Conservation (phyloP, 2,329 filamentous ascomycete species). For the Colletotrichum zoysiae region DNA sequence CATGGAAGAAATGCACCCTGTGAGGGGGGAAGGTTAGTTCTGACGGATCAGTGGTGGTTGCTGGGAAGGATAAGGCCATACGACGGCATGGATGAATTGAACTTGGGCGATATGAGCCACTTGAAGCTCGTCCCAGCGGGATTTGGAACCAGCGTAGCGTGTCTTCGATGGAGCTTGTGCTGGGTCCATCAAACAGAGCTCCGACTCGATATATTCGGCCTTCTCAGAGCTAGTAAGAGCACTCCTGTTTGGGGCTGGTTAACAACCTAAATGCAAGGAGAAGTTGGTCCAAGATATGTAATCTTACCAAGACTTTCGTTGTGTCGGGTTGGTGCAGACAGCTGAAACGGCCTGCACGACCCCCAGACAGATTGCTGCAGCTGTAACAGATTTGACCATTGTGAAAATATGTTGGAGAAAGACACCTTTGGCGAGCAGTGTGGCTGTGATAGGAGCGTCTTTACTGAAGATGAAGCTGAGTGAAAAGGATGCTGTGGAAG, state of each 20-base stretch:
- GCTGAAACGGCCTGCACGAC: not conserved
- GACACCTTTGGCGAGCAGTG: not conserved
- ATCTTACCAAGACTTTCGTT: slow-evolving; percentile 19
- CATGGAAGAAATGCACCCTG: slow-evolving; percentile 50
- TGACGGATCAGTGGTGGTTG: not conserved
- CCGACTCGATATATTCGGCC: slow-evolving; percentile 21
- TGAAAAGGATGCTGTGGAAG: no score
- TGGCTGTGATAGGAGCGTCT: not conserved
- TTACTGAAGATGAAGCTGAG: not conserved
- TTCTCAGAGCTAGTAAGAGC: slow-evolving; percentile 27
- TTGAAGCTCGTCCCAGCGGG: slow-evolving; percentile 39
- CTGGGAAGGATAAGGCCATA: not conserved
- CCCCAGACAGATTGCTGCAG: not conserved
- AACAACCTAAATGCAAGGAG: not conserved
- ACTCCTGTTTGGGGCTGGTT: not conserved
- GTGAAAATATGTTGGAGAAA: not conserved
- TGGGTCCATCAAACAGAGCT: slow-evolving; percentile 35
- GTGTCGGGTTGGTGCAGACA: slow-evolving; percentile 17
- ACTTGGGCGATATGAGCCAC: slow-evolving; percentile 33
- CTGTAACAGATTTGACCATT: not conserved
- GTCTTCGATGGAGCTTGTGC: slow-evolving; percentile 31
- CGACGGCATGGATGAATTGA: slow-evolving; percentile 38
- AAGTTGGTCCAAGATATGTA: no score
- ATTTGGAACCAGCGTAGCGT: slow-evolving; percentile 21
- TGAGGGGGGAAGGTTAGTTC: not conserved